phyloP scores from a whole-genome alignment of 257 asterid genomes.

The Perilla frutescens region DNA sequence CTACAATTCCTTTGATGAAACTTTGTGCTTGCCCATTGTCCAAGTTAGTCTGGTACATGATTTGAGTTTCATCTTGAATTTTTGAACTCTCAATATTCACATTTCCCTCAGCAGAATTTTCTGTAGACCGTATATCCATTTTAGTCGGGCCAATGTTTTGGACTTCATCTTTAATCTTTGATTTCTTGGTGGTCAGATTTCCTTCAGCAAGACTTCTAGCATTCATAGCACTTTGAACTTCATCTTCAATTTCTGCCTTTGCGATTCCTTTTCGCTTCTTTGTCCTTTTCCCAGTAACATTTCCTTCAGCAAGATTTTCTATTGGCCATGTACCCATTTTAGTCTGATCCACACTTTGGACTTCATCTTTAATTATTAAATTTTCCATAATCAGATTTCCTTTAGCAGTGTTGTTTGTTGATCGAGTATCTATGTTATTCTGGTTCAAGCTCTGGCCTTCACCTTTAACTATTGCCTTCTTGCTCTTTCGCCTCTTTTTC shows the following conservation, averaged over 20 bases:
- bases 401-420: neutral
- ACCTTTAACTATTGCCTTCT: constrained; percentile 25
- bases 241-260: constrained; percentile 8
- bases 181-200: constrained; percentile 26
- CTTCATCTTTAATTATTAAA: constrained; percentile 11
- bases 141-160: neutral
- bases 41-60: neutral
- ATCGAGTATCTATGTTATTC: neutral
- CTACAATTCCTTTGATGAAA: constrained; percentile 16
- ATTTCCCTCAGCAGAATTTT: constrained; percentile 29
- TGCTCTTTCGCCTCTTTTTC: constrained; percentile 30
- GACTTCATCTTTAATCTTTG: constrained; percentile 24
- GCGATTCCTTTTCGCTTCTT: constrained; percentile 22
- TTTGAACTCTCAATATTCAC: constrained; percentile 20
- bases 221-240: constrained; percentile 20
- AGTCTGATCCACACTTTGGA: constrained; percentile 13
- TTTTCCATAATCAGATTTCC: constrained; percentile 15
- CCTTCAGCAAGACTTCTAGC: constrained; percentile 19
- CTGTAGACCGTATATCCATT: constrained; percentile 11
- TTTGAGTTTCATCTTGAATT: constrained; percentile 15
- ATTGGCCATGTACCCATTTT: constrained; percentile 7
- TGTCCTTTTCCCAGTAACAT: constrained; percentile 23
- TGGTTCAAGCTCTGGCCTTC: constrained; percentile 19
- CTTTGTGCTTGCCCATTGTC: constrained; percentile 12
- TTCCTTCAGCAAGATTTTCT: constrained; percentile 32